Base-by-base conservation (phyloP, 345 rosid genomes). In the Pistacia vera region DNA sequence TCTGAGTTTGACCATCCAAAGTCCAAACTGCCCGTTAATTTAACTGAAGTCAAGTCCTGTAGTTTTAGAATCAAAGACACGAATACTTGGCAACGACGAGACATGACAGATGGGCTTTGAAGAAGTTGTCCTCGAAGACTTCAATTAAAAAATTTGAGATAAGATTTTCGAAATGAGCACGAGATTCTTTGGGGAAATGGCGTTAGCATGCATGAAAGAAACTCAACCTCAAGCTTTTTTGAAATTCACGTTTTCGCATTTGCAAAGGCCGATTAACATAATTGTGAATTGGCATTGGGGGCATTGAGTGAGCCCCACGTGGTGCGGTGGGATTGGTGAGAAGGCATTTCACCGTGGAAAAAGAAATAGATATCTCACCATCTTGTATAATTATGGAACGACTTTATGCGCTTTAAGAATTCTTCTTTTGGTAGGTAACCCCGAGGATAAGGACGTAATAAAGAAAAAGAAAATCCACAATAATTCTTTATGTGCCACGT, bases 251-350 rank as follows among this genome's bases (percentile, higher is more conserved):
- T 22, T 22, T 22, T 22, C 25, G 25, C 25, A 22, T 22, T 22
- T 22, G 25, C 25, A 18, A 46, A 44, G 9, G 70, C 51, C 9
- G 16, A 11, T 63, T 63, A 57, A n/a, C 30, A 8, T 38, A 9
- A 22, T 22, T 22, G 25, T 22, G 25, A 22, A 22, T 22, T 22
- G 2, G 36, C 67, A 17, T 2, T 16, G 20, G 11, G 60, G n/a
- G 48, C 18, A 22, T n/a, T 70, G 66, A 72, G 75, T 48, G 68
- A 28, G 18, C 67, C 46, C 68, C 48, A 63, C 25, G 25, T 22
- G 25, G 25, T 22, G 36, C 22, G 17, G 49, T n/a, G 61, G 46
- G 14, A 25, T 48, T 44, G 70, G 54, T 52, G 18, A 73, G 69
- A 35, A 63, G 69, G 69, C 8, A 51, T 51, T 22, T 22, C 25